Evolutionary conservation across 2,329 filamentous ascomycete species (phyloP).

Genomic region (Aspergillus sp.): DNA sequence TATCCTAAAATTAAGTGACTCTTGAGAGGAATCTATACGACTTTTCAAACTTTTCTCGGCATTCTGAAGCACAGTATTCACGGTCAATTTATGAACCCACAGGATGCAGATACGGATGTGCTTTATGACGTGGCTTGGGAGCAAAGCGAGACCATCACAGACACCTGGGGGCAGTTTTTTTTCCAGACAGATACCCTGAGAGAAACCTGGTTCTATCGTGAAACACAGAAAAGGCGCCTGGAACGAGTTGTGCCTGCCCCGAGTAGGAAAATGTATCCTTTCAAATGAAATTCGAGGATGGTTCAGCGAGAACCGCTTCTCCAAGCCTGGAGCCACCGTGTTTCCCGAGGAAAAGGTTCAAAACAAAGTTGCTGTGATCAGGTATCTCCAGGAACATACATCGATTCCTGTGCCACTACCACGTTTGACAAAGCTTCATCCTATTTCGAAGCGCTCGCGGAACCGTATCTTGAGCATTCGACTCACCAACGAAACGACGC

Average conservation of each 20-base stretch:
- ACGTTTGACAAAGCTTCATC: not conserved
- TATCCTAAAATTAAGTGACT: too few relatives aligned
- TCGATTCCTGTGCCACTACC: conserved; percentile 4
- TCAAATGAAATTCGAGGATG: conserved; percentile 14
- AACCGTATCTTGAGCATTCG: conserved; percentile 1
- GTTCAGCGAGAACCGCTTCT: too few relatives aligned
- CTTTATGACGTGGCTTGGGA: conserved; percentile 13
- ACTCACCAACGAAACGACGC: conserved; percentile 1
- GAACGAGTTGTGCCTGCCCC: conserved; percentile 5
- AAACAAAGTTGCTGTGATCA: conserved; percentile 10
- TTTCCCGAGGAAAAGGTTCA: conserved; percentile 21
- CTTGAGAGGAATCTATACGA: too few relatives aligned
- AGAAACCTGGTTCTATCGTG: conserved; percentile 8
- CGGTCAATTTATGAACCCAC: too few relatives aligned
- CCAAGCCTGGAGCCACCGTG: conserved; percentile 9
- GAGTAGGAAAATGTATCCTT: conserved; percentile 13
- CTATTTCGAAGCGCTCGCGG: conserved; percentile 1
- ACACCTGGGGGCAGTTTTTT: conserved; percentile 9
- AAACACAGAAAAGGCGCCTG: conserved; percentile 10
- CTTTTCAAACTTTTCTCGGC: too few relatives aligned
- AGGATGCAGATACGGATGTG: conserved; percentile 8
- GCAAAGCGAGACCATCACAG: conserved; percentile 5
- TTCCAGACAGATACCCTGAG: conserved; percentile 1
- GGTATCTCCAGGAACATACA: conserved; percentile 3
- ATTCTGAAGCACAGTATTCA: too few relatives aligned